Evolutionary conservation across 75 land plant species (phyloP), one percentile per base, ranked within the genome.

Genomic region (Pinus taeda): DNA sequence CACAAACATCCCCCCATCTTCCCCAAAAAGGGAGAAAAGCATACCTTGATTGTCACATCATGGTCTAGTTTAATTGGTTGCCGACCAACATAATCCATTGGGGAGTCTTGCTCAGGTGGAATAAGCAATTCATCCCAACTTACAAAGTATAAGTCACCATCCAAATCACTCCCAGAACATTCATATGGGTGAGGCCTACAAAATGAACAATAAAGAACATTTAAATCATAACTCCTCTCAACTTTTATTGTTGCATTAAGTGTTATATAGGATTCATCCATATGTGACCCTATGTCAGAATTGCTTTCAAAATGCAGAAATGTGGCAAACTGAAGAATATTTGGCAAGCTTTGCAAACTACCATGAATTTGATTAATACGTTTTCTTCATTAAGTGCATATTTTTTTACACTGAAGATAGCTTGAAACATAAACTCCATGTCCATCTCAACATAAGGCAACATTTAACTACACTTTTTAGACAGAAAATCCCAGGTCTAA

Each of bases 151-250:
- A 87, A 74, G 58, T 87, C 88, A 21, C 88, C 88, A 81, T 87
- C 88, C 29, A 87, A 72, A 66, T 87, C 88, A 81, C 88, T 87
- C 45, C 88, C 88, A n/a, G 88, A 87, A 63, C 88, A 87, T 59
- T 87, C 87, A 78, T 87, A 81, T 30, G 88, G 88, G 59, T 85
- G 88, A 18, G 88, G 88, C 67, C 88, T 87, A 24, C 4, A 26
- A 60, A 53, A 53, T 15, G 60, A 57, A 49, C 37, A 29, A 22
- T 9, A 9, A 74, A 53, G 75, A 69, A 21, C n/a, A 8, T 20
- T 67, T 69, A 17, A 69, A 20, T 65, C 42, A 15, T 20, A 12
- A 42, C 39, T 42, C 3, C 39, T 69, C 11, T 15, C 0, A 15
- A 69, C 13, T 42, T 45, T 42, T 39, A 36, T 36, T 5, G 20